phyloP scores from a whole-genome alignment of 176 grass and related monocot species.

The Aegilops bicornis region DNA sequence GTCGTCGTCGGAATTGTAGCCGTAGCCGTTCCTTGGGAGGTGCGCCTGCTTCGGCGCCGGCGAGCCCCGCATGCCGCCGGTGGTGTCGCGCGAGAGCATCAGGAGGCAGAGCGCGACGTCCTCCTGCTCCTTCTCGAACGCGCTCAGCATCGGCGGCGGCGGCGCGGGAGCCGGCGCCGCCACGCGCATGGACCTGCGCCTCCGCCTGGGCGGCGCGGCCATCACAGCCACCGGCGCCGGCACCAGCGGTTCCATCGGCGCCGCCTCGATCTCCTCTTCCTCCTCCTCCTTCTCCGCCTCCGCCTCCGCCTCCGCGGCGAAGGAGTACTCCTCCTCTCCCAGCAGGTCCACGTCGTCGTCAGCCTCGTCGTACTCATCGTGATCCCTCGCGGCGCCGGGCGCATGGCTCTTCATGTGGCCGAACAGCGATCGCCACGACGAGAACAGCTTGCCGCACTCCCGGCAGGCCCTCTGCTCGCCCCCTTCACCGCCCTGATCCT shows the following conservation, averaged over 20 bases:
- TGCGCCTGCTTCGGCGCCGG: neutral
- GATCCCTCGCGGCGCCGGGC: neutral
- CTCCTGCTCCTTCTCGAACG: slow-evolving; percentile 45
- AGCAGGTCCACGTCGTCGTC: slow-evolving; percentile 13
- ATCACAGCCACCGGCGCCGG: neutral
- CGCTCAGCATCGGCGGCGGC: slow-evolving; percentile 27
- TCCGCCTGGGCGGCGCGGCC: slow-evolving; percentile 32
- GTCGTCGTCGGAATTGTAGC: slow-evolving; percentile 26
- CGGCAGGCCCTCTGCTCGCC: slow-evolving; percentile 32
- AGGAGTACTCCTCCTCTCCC: neutral
- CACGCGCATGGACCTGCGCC: slow-evolving; percentile 40
- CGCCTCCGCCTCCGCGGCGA: neutral
- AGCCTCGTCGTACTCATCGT: neutral
- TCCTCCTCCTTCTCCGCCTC: neutral
- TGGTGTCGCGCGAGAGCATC: slow-evolving; percentile 62
- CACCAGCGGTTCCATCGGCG: neutral
- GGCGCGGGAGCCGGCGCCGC: slow-evolving; percentile 23
- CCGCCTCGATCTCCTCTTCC: neutral
- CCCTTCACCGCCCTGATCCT: neutral
- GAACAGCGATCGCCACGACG: slow-evolving; percentile 46
- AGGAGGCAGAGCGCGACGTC: slow-evolving; percentile 69
- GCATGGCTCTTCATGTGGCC: slow-evolving; percentile 58
- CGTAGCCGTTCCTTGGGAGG: slow-evolving; percentile 14
- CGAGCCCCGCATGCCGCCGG: slow-evolving; percentile 25
- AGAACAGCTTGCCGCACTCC: slow-evolving; percentile 58